phyloP scores from a whole-genome alignment of 225 moss, liverwort and hornwort genomes.

The Polytrichum commune region DNA sequence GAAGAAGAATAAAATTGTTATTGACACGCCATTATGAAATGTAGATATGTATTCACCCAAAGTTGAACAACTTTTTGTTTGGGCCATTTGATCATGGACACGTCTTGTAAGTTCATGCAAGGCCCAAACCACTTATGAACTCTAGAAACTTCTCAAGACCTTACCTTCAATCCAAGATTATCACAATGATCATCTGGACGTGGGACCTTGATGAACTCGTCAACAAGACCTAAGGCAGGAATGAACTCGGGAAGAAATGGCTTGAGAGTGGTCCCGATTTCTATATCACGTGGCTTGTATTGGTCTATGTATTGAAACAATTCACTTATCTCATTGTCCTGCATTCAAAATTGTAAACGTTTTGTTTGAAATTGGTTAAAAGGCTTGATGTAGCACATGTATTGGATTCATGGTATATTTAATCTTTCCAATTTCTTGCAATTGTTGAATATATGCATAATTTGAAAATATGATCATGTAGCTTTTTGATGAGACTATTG shows the following conservation, averaged over 20 bases:
- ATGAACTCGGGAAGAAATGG: conserved; percentile 54
- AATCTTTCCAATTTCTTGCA: not conserved
- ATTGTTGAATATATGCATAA: not conserved
- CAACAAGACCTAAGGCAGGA: conserved; percentile 43
- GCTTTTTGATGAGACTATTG: no score
- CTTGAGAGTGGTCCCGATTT: conserved; percentile 45
- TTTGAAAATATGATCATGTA: not conserved
- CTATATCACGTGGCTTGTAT: conserved; percentile 43
- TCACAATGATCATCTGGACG: conserved; percentile 48
- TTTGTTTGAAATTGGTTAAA: not conserved
- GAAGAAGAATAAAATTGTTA: no score
- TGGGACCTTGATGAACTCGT: conserved; percentile 66
- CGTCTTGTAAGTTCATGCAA: no score
- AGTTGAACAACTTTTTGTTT: no score
- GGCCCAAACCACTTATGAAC: no score
- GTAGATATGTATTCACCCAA: no score
- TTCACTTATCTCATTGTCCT: conserved; percentile 35
- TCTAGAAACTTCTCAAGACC: no score
- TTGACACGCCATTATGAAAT: no score
- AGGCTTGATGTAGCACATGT: not conserved
- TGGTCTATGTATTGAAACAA: conserved; percentile 41
- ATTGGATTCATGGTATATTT: not conserved
- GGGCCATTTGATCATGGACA: no score
- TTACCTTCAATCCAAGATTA: conserved; percentile 40
- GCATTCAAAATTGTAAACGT: not conserved